phyloP scores from a whole-genome alignment of 164 flowering plant genomes.

The Annona cherimola region DNA sequence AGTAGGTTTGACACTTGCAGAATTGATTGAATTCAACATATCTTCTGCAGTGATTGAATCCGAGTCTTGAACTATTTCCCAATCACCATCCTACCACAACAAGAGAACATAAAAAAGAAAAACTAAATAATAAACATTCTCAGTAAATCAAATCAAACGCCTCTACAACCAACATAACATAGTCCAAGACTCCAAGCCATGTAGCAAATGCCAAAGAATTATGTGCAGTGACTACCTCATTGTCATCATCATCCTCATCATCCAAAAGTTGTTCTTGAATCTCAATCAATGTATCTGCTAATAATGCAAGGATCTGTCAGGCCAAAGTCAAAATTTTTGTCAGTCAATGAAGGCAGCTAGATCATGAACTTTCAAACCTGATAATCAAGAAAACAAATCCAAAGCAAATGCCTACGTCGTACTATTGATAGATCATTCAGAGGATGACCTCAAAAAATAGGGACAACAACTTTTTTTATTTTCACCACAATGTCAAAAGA shows the following conservation, averaged over 20 bases:
- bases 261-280: constrained; percentile 73
- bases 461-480: background rate
- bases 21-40: constrained; percentile 29
- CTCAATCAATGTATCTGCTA: constrained; percentile 80
- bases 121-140: background rate
- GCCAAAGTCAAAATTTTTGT: background rate
- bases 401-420: background rate
- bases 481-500: background rate
- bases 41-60: constrained; percentile 30
- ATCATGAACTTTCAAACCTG: background rate
- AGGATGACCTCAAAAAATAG: background rate
- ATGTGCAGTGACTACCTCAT: constrained; percentile 38
- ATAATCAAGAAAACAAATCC: background rate
- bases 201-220: background rate
- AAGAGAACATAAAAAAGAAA: background rate
- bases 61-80: constrained; percentile 65
- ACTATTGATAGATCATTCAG: background rate
- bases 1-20: constrained; percentile 38
- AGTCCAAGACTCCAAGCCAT: background rate
- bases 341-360: background rate
- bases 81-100: constrained; percentile 69
- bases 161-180: background rate
- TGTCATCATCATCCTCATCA: constrained; percentile 59
- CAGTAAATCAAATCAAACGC: background rate
- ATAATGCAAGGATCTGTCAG: constrained; percentile 62